A percentile compares a stretch with the other conserved stretches of the same genome.
These are phyloP conservation scores for Leishmania lainsoni DNA, from an alignment of 208 protist genomes.

Conservation along the genomic window DNA sequence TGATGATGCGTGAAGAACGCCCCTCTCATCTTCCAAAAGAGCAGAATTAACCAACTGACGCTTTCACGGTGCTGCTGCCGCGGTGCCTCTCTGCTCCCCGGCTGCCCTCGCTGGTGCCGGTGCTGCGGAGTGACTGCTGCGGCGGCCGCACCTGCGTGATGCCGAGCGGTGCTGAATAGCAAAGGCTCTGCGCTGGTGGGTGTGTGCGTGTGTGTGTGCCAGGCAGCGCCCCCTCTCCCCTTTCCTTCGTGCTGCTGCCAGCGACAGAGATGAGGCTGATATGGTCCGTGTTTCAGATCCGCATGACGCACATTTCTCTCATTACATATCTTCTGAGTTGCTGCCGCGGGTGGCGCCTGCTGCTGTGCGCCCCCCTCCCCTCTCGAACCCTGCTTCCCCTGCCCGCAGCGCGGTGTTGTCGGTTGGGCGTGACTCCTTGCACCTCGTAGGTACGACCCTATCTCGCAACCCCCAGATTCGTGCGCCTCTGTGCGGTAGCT, in stretches of 20 bases:
- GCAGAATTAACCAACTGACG: constrained; percentile 53
- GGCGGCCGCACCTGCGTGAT: constrained; percentile 17
- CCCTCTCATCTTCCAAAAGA: constrained; percentile 42
- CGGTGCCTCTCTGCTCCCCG: background rate
- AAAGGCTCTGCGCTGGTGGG: background rate
- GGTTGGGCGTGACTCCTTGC: constrained; percentile 38
- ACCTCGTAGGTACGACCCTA: constrained; percentile 31
- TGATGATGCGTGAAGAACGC: constrained; percentile 58
- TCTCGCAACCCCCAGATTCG: constrained; percentile 49
- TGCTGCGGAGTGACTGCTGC: constrained; percentile 2
- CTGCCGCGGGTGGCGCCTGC: background rate
- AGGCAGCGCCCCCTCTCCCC: background rate
- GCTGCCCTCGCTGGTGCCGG: constrained; percentile 14
- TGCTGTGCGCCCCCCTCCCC: background rate
- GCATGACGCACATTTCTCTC: constrained; percentile 49
- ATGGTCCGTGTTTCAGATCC: constrained; percentile 85
- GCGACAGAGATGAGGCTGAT: constrained; percentile 68
- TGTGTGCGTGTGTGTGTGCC: constrained; percentile 5
- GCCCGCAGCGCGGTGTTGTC: constrained; percentile 36
- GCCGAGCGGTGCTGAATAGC: constrained; percentile 35
- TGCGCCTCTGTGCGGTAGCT: no score
- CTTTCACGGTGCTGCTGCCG: constrained; percentile 2
- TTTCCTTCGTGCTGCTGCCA: background rate
- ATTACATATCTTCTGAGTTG: constrained; percentile 70
- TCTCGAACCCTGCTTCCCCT: background rate